Base-by-base conservation (phyloP, 2,329 filamentous ascomycete genomes). In the Amauroascus verrucosus region DNA sequence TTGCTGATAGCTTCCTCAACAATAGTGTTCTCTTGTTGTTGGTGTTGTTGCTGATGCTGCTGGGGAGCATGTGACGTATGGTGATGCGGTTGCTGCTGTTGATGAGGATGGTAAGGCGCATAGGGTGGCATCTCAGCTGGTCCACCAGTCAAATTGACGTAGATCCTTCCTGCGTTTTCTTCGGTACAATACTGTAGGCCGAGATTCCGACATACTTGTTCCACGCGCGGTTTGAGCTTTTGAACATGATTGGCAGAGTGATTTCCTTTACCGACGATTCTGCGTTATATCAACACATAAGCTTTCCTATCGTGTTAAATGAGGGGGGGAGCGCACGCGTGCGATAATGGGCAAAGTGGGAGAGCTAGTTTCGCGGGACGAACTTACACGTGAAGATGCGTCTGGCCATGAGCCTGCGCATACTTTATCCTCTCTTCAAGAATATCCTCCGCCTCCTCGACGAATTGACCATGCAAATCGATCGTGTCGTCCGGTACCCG, bases 171-270 rank as follows among this genome's bases (percentile, higher is more conserved):
- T 7, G 85, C 85, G 62, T 98, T 97, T 47, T 86, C 84, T 73
- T 97, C 93, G 1, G 88, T 94, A 54, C 78, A 72, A 70, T 86
- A 96, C 62, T 89, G 79, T 52, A 98, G 75, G 0, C 90, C 88
- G 43, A 95, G 71, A 67, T 96, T 85, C 47, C 75, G 79, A 70
- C 91, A 95, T 47, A 97, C 76, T 66, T 86, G 78, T 72, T 97
- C 90, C 41, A 97, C 88, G 57, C 86, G 79, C n/a, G 93, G 93
- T 73, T 95, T 96, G 70, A 98, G 83, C 76, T 93, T 96, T 70
- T 95, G 88, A 22, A 97, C 78, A 63, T 93, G 85, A 59, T 83
- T 80, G 8, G 72, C 75, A 48, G 83, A 88, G 72, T 98, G 93
- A 68, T 94, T 93, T 2, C 93, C 93, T 71, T 91, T 95, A 64